A percentile compares a stretch with the other conserved stretches of the same genome.
These are phyloP conservation scores for Aspergillus incahuasiensis DNA, from an alignment of 495 filamentous ascomycete species.

Conservation along the genomic window DNA sequence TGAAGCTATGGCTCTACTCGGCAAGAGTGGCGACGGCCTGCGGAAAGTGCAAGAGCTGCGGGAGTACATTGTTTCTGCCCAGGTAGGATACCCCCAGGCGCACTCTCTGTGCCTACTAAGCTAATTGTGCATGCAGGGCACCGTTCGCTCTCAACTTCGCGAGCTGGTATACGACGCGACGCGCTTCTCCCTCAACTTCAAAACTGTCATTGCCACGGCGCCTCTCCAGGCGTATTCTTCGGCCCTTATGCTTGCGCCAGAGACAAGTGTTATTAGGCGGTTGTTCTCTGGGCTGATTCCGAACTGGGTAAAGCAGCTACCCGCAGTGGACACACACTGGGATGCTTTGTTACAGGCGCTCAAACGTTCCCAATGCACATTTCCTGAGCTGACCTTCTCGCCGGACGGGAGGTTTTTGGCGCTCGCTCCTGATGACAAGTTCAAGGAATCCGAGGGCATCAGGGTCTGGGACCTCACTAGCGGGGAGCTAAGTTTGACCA, in stretches of 20 bases:
- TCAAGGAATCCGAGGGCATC: too few relatives aligned
- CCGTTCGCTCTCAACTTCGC: constrained; percentile 16
- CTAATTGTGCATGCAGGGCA: background rate
- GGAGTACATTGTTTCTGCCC: too few relatives aligned
- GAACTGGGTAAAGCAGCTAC: background rate
- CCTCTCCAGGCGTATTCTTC: constrained; percentile 20
- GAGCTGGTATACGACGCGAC: constrained; percentile 31
- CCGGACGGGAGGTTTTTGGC: constrained; percentile 6
- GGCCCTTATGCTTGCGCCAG: constrained; percentile 32
- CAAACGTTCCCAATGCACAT: background rate
- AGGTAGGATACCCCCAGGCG: too few relatives aligned
- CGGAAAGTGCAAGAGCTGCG: too few relatives aligned
- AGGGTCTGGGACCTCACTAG: constrained; percentile 2
- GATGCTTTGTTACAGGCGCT: constrained; percentile 7
- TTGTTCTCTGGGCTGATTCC: background rate
- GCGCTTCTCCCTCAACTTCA: constrained; percentile 25
- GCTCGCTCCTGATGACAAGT: background rate
- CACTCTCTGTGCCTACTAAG: background rate
- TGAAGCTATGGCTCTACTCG: constrained; percentile 40
- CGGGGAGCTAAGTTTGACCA: background rate
- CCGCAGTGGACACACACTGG: constrained; percentile 5
- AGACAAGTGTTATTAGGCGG: constrained; percentile 5
- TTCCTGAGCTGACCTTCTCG: background rate
- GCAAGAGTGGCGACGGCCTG: too few relatives aligned
- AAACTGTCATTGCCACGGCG: too few relatives aligned